Conservation (phyloP, 208 protist species). For the Leishmania guyanensis region DNA sequence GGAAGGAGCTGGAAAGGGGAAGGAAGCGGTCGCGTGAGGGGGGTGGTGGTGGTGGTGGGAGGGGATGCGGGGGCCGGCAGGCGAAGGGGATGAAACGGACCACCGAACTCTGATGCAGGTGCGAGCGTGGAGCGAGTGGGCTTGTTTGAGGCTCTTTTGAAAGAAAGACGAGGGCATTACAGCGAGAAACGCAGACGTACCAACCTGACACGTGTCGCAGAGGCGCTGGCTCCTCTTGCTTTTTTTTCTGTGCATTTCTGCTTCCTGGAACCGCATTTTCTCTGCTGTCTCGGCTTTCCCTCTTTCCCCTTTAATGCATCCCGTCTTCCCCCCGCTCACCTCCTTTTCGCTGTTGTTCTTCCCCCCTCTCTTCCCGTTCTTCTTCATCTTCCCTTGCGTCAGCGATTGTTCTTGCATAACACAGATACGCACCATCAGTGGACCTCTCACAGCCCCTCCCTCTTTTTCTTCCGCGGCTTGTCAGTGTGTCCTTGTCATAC, state of each 20-base stretch:
- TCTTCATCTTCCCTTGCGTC: not conserved
- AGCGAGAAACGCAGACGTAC: not conserved
- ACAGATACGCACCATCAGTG: not conserved
- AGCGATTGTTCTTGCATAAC: not conserved
- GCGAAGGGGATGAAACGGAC: not conserved
- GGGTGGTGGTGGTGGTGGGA: not conserved
- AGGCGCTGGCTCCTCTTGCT: not conserved
- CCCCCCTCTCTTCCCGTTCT: not conserved
- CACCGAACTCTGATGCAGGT: too few species aligned
- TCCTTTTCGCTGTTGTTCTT: too few species aligned
- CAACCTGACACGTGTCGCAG: not conserved
- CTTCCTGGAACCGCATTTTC: too few species aligned
- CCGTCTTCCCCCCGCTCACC: too few species aligned
- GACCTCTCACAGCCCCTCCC: not conserved
- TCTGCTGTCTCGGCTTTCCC: not conserved
- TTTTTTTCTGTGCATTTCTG: too few species aligned
- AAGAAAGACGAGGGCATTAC: not conserved
- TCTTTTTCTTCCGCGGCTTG: not conserved
- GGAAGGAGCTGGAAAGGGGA: not conserved
- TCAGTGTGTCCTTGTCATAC: not conserved
- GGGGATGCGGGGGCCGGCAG: not conserved
- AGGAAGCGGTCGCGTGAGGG: not conserved
- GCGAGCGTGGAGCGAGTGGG: not conserved
- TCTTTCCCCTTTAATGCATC: too few species aligned
- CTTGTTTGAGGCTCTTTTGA: not conserved